phyloP scores from a whole-genome alignment of 805 yeast genomes.

The Saccharomycopsis synnaedendra region DNA sequence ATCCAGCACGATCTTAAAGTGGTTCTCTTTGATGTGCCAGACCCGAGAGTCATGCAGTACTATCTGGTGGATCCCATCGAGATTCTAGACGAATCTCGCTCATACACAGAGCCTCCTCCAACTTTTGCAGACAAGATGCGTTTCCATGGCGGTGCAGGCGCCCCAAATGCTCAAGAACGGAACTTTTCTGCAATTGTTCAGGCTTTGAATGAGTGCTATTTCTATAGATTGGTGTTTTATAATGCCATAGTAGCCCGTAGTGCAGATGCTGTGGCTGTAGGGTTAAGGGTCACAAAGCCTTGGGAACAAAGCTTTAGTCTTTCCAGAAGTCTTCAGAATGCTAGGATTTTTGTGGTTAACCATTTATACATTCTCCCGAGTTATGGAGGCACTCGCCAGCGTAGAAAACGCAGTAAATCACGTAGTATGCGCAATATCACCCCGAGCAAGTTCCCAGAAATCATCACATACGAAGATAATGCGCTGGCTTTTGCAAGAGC shows the following conservation, averaged over 20 bases:
- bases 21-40: conserved; percentile 15
- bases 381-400: background rate
- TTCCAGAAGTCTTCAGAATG: conserved; percentile 6
- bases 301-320: conserved; percentile 14
- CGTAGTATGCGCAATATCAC: background rate
- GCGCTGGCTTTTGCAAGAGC: background rate
- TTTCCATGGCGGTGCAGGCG: conserved; percentile 7
- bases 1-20: conserved; percentile 8
- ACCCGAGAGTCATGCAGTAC: conserved; percentile 16
- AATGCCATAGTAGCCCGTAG: background rate
- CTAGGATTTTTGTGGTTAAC: conserved; percentile 11
- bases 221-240: conserved; percentile 8
- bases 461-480: no score
- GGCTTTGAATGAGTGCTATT: conserved; percentile 12
- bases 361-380: conserved; percentile 13
- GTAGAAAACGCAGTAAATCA: background rate
- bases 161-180: conserved; percentile 9
- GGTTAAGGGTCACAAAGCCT: conserved; percentile 8
- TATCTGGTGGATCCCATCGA: conserved; percentile 13
- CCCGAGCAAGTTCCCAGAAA: no score
- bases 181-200: conserved; percentile 8
- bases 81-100: background rate
- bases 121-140: background rate
- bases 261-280: background rate
- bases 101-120: background rate